Percentiles rank a stretch among this genome's conserved stretches.
These are phyloP conservation scores for Blastobotrys indianensis DNA, from an alignment of 1,139 yeast species.

Conservation along the genomic window DNA sequence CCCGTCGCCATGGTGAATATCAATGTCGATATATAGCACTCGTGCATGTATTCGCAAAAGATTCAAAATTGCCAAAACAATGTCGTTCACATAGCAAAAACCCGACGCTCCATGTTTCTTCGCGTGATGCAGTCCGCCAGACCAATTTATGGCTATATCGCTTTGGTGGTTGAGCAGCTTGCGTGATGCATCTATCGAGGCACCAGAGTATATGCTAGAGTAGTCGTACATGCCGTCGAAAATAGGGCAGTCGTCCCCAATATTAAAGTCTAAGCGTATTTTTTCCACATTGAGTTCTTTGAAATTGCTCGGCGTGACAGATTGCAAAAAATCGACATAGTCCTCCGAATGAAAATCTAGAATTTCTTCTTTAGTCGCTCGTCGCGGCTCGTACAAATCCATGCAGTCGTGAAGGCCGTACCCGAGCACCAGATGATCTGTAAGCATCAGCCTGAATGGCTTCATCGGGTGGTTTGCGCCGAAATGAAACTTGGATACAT, in stretches of 20 bases:
- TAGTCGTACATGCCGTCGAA: slow-evolving; percentile 93
- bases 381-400: slow-evolving; percentile 81
- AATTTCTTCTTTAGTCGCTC: slow-evolving; percentile 77
- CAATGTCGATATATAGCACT: slow-evolving; percentile 89
- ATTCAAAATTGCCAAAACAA: slow-evolving; percentile 80
- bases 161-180: slow-evolving; percentile 78
- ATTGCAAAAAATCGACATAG: slow-evolving; percentile 70
- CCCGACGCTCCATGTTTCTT: slow-evolving; percentile 93
- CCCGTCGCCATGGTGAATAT: slow-evolving; percentile 97
- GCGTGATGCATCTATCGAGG: slow-evolving; percentile 86
- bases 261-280: slow-evolving; percentile 70
- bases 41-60: slow-evolving; percentile 81
- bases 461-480: slow-evolving; percentile 97
- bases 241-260: slow-evolving; percentile 97
- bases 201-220: slow-evolving; percentile 82
- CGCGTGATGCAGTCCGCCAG: slow-evolving; percentile 97
- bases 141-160: slow-evolving; percentile 95
- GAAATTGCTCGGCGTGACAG: slow-evolving; percentile 75
- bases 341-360: slow-evolving; percentile 81
- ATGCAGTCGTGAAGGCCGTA: slow-evolving; percentile 82
- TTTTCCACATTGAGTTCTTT: slow-evolving; percentile 32
- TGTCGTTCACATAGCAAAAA: slow-evolving; percentile 92
- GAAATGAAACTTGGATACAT: slow-evolving; percentile 74
- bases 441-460: slow-evolving; percentile 90
- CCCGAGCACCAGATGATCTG: slow-evolving; percentile 83